Evolutionary conservation across 305 asterid species (phyloP).

Genomic region (Plantago coronopus): DNA sequence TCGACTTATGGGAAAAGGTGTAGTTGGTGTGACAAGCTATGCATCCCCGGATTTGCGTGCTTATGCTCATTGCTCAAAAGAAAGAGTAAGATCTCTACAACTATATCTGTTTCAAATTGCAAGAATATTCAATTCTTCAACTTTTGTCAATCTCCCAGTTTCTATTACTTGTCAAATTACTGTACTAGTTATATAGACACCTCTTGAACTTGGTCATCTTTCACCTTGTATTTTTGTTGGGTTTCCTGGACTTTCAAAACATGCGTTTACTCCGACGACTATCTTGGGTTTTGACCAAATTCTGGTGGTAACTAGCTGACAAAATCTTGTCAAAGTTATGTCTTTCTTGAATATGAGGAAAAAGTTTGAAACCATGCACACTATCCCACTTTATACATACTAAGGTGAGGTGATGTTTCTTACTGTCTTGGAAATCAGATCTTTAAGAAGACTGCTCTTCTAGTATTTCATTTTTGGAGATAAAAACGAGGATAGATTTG

Average conservation of each 20-base stretch:
- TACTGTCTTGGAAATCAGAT: no score
- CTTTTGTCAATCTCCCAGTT: no score
- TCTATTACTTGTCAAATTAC: no score
- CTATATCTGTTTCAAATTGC: background rate
- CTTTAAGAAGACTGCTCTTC: no score
- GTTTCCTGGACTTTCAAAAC: background rate
- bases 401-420: no score
- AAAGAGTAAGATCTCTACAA: slow-evolving; percentile 51
- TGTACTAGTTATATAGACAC: background rate
- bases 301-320: no score
- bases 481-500: no score
- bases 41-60: slow-evolving; percentile 56
- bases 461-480: no score
- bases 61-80: slow-evolving; percentile 83
- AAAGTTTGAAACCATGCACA: no score
- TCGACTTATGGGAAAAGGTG: slow-evolving; percentile 86
- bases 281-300: background rate
- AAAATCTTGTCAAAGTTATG: no score
- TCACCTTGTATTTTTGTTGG: background rate
- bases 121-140: background rate
- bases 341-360: no score
- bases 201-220: background rate
- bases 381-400: no score
- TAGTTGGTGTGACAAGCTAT: slow-evolving; percentile 46
- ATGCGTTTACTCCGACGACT: background rate